These are phyloP conservation scores for Sambucus nigra DNA, from an alignment of 129 eudicot genomes.

Conservation along the genomic window DNA sequence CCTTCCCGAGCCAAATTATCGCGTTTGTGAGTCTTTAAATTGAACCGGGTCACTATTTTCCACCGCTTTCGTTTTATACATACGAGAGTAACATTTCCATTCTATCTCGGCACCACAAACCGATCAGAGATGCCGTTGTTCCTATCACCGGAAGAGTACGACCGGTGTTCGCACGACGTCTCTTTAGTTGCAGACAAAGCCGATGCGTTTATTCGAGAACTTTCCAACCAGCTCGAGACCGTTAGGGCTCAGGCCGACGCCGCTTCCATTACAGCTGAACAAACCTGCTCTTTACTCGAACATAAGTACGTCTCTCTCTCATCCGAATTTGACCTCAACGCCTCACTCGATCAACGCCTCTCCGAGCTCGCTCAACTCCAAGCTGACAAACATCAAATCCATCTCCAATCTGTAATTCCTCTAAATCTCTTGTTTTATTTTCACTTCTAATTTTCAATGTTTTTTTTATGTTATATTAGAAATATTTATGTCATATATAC, in stretches of 20 bases:
- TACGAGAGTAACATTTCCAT: no score
- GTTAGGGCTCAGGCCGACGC: conserved; percentile 83
- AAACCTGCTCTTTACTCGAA: conserved; percentile 76
- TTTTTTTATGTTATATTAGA: no score
- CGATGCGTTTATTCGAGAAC: conserved; percentile 52
- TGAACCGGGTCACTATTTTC: no score
- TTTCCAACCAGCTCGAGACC: conserved; percentile 62
- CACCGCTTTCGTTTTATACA: no score
- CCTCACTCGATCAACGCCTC: conserved; percentile 36
- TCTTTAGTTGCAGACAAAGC: conserved; percentile 68
- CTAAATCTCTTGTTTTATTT: no score
- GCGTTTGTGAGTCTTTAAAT: no score
- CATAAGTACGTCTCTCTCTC: conserved; percentile 76
- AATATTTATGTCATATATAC: no score
- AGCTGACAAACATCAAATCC: conserved; percentile 69
- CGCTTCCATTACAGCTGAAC: conserved; percentile 82
- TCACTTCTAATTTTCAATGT: no score
- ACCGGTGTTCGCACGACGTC: conserved; percentile 47
- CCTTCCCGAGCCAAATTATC: no score
- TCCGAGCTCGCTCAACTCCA: conserved; percentile 55
- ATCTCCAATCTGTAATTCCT: no score
- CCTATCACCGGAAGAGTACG: conserved; percentile 66
- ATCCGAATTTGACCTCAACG: conserved; percentile 38
- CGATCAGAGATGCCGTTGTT: conserved; percentile 68
- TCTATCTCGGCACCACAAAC: no score